phyloP scores from a whole-genome alignment of 805 yeast genomes.

The Cyberlindnera maritima region DNA sequence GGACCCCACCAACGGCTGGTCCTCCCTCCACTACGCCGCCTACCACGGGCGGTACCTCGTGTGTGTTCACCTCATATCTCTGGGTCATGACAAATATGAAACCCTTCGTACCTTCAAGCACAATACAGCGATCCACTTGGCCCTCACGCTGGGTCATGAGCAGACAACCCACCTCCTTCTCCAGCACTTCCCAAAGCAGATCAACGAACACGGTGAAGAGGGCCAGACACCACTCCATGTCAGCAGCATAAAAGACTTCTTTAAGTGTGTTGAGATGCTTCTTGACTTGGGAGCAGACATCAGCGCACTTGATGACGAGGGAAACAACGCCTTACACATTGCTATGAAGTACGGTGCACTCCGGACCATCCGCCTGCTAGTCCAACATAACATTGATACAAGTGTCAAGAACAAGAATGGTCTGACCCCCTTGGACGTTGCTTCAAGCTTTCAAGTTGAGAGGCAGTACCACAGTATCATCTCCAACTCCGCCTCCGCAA shows the following conservation, averaged over 20 bases:
- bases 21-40: slow-evolving; percentile 78
- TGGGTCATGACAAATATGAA: slow-evolving; percentile 55
- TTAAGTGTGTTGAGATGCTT: slow-evolving; percentile 60
- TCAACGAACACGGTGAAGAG: slow-evolving; percentile 44
- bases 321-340: slow-evolving; percentile 81
- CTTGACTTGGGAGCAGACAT: slow-evolving; percentile 77
- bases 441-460: slow-evolving; percentile 50
- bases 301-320: slow-evolving; percentile 65
- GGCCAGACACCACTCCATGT: slow-evolving; percentile 69
- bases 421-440: slow-evolving; percentile 63
- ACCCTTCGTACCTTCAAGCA: slow-evolving; percentile 50
- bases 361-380: slow-evolving; percentile 51
- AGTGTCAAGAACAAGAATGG: slow-evolving; percentile 52
- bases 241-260: slow-evolving; percentile 58
- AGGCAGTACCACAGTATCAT: slow-evolving; percentile 33
- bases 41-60: slow-evolving; percentile 67
- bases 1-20: slow-evolving; percentile 77
- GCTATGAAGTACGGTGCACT: slow-evolving; percentile 71
- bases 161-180: slow-evolving; percentile 73
- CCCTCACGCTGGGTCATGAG: slow-evolving; percentile 60
- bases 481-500: slow-evolving; percentile 5
- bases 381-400: slow-evolving; percentile 48
- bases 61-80: slow-evolving; percentile 54
- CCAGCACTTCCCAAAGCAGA: slow-evolving; percentile 55
- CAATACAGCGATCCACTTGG: slow-evolving; percentile 69